These are phyloP conservation scores for Lentithecium fluviatile DNA, from an alignment of 495 filamentous ascomycete species.

Conservation along the genomic window DNA sequence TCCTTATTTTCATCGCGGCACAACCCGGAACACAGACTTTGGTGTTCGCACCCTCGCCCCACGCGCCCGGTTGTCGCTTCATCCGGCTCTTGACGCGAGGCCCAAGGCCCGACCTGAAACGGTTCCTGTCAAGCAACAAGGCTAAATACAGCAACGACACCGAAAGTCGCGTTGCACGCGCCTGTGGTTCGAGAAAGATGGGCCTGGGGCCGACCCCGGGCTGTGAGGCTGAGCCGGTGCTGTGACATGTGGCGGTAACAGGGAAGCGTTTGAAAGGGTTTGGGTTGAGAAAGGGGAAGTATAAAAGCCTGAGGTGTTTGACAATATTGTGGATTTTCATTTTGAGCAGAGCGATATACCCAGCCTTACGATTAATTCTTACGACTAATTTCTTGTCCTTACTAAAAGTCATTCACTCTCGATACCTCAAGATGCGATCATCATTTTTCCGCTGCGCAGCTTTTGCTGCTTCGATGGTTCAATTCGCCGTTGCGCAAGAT, in stretches of 20 bases:
- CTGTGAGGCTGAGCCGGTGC: not conserved
- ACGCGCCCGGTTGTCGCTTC: not conserved
- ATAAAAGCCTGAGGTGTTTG: no score
- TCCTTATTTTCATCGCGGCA: no score
- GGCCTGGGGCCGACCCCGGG: not conserved
- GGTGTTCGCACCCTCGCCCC: no score
- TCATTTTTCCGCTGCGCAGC: not conserved
- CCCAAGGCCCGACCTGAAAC: not conserved
- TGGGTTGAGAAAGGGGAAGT: no score
- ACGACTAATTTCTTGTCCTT: no score
- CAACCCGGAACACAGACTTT: no score
- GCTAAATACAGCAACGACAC: not conserved
- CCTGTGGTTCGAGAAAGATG: not conserved
- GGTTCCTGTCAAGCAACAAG: not conserved
- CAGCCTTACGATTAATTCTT: no score
- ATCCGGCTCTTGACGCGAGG: not conserved
- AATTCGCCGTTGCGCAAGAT: not conserved
- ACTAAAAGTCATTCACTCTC: not conserved
- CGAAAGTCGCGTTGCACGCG: not conserved
- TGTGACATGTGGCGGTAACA: not conserved
- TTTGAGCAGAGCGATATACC: no score
- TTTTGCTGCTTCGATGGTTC: not conserved
- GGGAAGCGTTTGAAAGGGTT: no score
- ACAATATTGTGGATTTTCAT: no score
- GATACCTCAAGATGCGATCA: not conserved